These are phyloP conservation scores for Apiospora pterosperma DNA, from an alignment of 2,329 filamentous ascomycete species.

Conservation along the genomic window DNA sequence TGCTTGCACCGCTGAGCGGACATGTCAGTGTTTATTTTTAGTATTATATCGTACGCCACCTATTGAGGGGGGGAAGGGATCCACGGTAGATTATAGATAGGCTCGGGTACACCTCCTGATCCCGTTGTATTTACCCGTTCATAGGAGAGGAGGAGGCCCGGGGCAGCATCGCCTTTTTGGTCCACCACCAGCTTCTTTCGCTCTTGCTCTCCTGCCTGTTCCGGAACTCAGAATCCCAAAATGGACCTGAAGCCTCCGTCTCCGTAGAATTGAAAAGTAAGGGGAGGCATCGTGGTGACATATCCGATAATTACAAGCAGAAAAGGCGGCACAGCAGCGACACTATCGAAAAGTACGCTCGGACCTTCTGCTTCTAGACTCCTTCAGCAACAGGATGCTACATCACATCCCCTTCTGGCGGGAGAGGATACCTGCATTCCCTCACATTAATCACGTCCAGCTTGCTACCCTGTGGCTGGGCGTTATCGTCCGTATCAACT, in stretches of 20 bases:
- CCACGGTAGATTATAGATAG: background rate
- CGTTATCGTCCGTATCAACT: too few species aligned
- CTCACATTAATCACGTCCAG: too few species aligned
- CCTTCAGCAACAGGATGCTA: background rate
- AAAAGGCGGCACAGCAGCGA: background rate
- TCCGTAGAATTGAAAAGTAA: background rate
- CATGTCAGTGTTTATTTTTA: background rate
- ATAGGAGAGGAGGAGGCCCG: too few species aligned
- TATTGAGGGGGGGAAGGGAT: background rate
- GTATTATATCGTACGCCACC: background rate
- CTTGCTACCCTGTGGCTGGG: too few species aligned
- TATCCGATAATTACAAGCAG: background rate
- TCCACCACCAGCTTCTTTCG: background rate
- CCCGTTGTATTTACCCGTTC: background rate
- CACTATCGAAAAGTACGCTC: constrained; percentile 1
- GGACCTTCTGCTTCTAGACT: background rate
- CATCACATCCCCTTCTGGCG: too few species aligned
- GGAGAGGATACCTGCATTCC: too few species aligned
- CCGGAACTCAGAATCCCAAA: background rate
- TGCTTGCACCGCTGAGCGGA: background rate
- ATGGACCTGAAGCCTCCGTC: background rate
- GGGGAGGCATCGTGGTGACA: background rate
- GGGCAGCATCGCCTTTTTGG: background rate
- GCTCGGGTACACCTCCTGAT: background rate
- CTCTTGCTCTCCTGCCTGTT: background rate